These are phyloP conservation scores for Escovopsis sp. DNA, from an alignment of 2,329 filamentous ascomycete genomes.

Conservation along the genomic window DNA sequence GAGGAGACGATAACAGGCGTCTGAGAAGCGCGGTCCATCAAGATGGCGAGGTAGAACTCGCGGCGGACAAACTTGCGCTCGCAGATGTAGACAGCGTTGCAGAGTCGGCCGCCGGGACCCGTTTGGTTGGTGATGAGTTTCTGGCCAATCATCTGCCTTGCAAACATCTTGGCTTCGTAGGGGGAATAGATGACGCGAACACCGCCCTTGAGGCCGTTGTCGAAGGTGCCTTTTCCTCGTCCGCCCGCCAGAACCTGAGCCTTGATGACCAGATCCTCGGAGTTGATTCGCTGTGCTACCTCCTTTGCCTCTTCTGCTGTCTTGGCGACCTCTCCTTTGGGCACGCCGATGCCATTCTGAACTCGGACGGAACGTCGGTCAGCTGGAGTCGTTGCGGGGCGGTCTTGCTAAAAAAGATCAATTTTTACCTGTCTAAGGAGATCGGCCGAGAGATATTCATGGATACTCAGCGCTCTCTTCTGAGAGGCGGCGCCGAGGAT, in stretches of 20 bases:
- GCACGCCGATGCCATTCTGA: conserved; percentile 89
- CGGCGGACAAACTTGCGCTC: conserved; percentile 98
- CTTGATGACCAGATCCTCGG: conserved; percentile 98
- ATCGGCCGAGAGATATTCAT: conserved; percentile 94
- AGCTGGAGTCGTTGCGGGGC: conserved; percentile 4
- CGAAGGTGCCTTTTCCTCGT: conserved; percentile 92
- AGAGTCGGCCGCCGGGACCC: conserved; percentile 79
- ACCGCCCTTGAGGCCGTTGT: conserved; percentile 97
- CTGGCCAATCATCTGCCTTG: conserved; percentile 98
- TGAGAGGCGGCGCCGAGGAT: conserved; percentile 58
- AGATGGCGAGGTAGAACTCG: conserved; percentile 96
- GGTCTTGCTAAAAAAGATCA: conserved; percentile 1
- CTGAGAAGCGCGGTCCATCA: conserved; percentile 92
- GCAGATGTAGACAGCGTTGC: conserved; percentile 96
- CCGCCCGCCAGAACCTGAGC: conserved; percentile 96
- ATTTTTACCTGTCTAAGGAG: conserved; percentile 56
- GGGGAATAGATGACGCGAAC: conserved; percentile 98
- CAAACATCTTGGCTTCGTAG: conserved; percentile 91
- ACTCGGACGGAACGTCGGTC: conserved; percentile 4
- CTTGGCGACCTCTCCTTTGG: conserved; percentile 75
- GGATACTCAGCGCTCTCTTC: conserved; percentile 80
- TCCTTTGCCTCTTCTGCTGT: conserved; percentile 76
- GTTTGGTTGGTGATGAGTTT: conserved; percentile 99
- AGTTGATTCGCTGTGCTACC: conserved; percentile 79
- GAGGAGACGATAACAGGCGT: conserved; percentile 92